Percentiles rank a stretch among this genome's conserved stretches.
These are phyloP conservation scores for Plicaturopsis crispa DNA, from an alignment of 768 basidiomycete genomes.

Conservation along the genomic window DNA sequence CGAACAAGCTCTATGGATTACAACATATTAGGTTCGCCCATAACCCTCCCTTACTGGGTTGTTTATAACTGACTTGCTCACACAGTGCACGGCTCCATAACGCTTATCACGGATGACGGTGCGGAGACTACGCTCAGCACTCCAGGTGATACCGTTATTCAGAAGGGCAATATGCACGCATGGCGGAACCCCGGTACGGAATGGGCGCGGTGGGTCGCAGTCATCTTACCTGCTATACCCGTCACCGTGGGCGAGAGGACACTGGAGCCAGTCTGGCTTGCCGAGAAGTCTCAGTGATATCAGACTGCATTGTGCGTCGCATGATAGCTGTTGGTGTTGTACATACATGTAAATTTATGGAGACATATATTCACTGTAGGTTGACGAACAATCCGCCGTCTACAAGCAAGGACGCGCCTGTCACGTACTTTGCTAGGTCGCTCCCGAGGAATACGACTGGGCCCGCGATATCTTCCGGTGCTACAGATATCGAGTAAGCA, in stretches of 20 bases:
- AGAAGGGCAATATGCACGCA: constrained; percentile 52
- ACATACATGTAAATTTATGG: constrained; percentile 1
- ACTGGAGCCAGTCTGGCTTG: constrained; percentile 21
- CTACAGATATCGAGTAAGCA: constrained; percentile 17
- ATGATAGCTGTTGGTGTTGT: neutral
- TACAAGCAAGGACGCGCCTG: constrained; percentile 56
- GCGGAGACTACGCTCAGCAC: constrained; percentile 42
- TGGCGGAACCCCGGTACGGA: constrained; percentile 49
- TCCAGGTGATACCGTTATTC: constrained; percentile 49
- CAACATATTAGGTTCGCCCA: constrained; percentile 55
- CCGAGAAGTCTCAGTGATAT: neutral
- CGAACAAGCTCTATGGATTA: constrained; percentile 45
- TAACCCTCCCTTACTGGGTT: constrained; percentile 1
- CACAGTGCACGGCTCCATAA: constrained; percentile 45
- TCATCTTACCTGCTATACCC: constrained; percentile 48
- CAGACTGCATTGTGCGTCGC: constrained; percentile 10
- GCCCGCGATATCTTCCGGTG: constrained; percentile 65
- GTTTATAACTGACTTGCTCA: neutral
- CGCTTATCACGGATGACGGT: constrained; percentile 52
- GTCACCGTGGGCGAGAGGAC: constrained; percentile 36
- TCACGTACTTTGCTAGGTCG: constrained; percentile 64
- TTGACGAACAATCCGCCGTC: constrained; percentile 75
- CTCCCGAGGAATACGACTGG: constrained; percentile 70
- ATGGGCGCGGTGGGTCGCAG: constrained; percentile 46
- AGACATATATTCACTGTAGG: constrained; percentile 38